These are phyloP conservation scores for Mortierella sp. DNA, from an alignment of 371 early-diverging fungal species.

Conservation along the genomic window DNA sequence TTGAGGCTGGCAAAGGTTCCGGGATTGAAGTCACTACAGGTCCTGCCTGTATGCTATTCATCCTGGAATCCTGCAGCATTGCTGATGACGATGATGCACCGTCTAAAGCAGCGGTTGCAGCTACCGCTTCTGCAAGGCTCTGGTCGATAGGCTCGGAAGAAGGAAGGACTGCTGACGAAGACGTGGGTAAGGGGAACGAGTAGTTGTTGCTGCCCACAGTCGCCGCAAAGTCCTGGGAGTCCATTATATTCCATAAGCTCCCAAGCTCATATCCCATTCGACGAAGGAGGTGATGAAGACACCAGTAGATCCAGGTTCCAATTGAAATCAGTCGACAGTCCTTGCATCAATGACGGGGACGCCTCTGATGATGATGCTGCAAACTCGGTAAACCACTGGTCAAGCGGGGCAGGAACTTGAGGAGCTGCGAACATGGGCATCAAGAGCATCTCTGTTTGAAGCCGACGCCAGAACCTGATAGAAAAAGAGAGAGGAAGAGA, in stretches of 20 bases:
- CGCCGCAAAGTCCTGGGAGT: constrained; percentile 6
- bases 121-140: not conserved
- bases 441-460: constrained; percentile 28
- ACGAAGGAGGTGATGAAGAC: not conserved
- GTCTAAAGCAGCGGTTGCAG: not conserved
- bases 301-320: constrained; percentile 11
- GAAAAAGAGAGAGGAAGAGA: not conserved
- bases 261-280: constrained; percentile 12
- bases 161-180: not conserved
- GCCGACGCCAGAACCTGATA: constrained; percentile 26
- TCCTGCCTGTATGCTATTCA: not conserved
- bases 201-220: not conserved
- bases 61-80: not conserved
- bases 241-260: constrained; percentile 16
- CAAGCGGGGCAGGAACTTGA: constrained; percentile 11
- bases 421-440: constrained; percentile 22
- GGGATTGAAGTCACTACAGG: not conserved
- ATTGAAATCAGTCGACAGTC: constrained; percentile 10
- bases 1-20: not conserved
- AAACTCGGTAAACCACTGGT: constrained; percentile 22
- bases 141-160: constrained; percentile 1
- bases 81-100: not conserved
- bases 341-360: constrained; percentile 6
- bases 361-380: constrained; percentile 7
- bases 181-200: not conserved